Percentiles rank a stretch among this genome's conserved stretches.
phyloP scores from a whole-genome alignment of 129 eudicot species.

The Centaurea solstitialis region DNA sequence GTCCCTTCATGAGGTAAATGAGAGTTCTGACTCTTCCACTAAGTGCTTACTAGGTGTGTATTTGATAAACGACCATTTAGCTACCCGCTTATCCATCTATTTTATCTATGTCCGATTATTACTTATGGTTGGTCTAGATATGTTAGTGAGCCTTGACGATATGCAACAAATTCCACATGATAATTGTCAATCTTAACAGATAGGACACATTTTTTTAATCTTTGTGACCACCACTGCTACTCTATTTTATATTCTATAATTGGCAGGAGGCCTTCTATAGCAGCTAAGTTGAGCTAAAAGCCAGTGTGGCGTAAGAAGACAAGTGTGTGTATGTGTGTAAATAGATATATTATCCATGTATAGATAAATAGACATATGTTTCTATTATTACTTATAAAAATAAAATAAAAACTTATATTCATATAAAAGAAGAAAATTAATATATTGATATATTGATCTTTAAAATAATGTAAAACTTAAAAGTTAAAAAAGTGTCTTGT shows the following conservation, averaged over 20 bases:
- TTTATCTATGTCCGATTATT: neutral
- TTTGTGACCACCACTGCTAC: neutral
- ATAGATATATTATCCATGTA: no score
- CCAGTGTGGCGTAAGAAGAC: neutral
- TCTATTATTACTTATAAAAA: no score
- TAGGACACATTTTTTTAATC: neutral
- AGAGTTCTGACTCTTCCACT: no score
- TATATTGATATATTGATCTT: no score
- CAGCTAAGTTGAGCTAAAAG: no score
- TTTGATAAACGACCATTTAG: neutral
- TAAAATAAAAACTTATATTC: no score
- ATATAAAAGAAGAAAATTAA: no score
- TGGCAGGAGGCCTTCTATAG: neutral
- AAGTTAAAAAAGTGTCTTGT: no score
- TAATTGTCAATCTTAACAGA: neutral
- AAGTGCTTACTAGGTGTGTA: no score
- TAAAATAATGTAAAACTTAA: no score
- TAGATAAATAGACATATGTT: no score
- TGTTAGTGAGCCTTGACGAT: neutral
- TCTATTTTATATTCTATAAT: neutral
- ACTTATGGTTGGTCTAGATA: neutral
- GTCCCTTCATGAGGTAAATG: no score
- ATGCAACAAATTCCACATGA: neutral
- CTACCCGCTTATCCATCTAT: neutral
- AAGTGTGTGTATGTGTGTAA: neutral